These are phyloP conservation scores for Rhipidocladum racemiflorum DNA, from an alignment of 176 grass and related monocot species.

Conservation along the genomic window DNA sequence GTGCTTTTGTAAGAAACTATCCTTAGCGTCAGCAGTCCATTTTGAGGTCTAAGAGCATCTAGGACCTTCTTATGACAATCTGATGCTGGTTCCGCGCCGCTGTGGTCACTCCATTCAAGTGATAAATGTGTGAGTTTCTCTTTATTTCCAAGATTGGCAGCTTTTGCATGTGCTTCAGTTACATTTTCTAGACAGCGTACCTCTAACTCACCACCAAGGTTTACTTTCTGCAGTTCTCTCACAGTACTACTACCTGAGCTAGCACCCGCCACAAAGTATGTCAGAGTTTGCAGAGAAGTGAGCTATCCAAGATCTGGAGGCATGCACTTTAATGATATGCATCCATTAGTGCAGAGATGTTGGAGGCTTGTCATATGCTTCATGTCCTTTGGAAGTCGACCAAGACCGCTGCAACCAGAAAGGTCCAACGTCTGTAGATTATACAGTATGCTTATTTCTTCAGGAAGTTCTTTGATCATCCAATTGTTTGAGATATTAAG, in stretches of 20 bases:
- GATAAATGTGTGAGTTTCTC: not conserved
- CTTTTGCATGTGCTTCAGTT: not conserved
- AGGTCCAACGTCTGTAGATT: constrained; percentile 1
- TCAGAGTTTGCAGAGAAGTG: constrained; percentile 6
- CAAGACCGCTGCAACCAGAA: accelerated
- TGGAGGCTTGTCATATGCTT: constrained; percentile 26
- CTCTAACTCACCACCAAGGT: not conserved
- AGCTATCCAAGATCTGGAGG: constrained; percentile 3
- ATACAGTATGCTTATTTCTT: constrained; percentile 9
- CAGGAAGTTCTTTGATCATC: not conserved
- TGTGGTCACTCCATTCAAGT: not conserved
- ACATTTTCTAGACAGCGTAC: not conserved
- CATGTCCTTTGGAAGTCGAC: constrained; percentile 34
- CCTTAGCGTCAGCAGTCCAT: not conserved
- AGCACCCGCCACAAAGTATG: not conserved
- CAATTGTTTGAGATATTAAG: accelerated
- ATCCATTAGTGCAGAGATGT: constrained; percentile 6
- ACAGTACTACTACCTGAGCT: not conserved
- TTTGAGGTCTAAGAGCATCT: constrained; percentile 14
- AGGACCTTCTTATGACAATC: not conserved
- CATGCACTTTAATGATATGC: not conserved
- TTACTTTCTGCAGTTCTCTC: not conserved
- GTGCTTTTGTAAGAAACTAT: not conserved
- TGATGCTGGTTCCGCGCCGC: not conserved
- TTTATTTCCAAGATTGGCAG: not conserved